Evolutionary conservation across 441 rosid genomes (phyloP).

Genomic region (Manihot esculenta): DNA sequence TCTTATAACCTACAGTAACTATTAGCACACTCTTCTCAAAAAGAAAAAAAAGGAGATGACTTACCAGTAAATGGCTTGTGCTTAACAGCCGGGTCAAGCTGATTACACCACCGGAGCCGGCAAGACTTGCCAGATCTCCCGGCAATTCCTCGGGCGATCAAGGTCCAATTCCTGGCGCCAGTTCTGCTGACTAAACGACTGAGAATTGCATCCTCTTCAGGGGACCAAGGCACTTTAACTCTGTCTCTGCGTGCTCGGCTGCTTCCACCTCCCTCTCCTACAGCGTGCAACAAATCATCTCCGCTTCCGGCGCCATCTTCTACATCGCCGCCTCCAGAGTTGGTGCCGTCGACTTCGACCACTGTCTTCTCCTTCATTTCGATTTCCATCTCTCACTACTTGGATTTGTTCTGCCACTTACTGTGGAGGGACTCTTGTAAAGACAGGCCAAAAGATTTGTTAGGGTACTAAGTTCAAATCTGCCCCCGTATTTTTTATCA

Average conservation of each 20-base stretch:
- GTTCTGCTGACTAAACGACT: slow-evolving; percentile 57
- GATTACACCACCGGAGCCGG: slow-evolving; percentile 95
- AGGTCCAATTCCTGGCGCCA: slow-evolving; percentile 84
- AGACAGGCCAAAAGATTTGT: not conserved
- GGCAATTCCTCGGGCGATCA: slow-evolving; percentile 67
- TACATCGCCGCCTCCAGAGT: not conserved
- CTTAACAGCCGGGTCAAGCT: slow-evolving; percentile 77
- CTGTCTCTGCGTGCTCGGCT: slow-evolving; percentile 16
- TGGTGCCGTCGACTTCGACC: slow-evolving; percentile 1
- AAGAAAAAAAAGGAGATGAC: not conserved
- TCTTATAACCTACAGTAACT: not conserved
- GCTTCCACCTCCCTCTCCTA: slow-evolving; percentile 11
- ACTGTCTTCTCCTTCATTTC: slow-evolving; percentile 7
- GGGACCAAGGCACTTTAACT: slow-evolving; percentile 81
- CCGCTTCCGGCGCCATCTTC: slow-evolving; percentile 15
- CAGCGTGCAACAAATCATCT: slow-evolving; percentile 6
- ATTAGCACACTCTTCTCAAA: not conserved
- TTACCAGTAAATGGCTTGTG: slow-evolving; percentile 62
- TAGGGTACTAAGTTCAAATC: not conserved
- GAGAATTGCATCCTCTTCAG: slow-evolving; percentile 70
- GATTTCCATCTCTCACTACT: not conserved
- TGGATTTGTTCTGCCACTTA: not conserved
- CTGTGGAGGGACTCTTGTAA: not conserved
- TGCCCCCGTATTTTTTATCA: too few relatives aligned
- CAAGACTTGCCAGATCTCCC: slow-evolving; percentile 91